Conservation (phyloP, 331 rosid species). For the Pyracantha coccinea region DNA sequence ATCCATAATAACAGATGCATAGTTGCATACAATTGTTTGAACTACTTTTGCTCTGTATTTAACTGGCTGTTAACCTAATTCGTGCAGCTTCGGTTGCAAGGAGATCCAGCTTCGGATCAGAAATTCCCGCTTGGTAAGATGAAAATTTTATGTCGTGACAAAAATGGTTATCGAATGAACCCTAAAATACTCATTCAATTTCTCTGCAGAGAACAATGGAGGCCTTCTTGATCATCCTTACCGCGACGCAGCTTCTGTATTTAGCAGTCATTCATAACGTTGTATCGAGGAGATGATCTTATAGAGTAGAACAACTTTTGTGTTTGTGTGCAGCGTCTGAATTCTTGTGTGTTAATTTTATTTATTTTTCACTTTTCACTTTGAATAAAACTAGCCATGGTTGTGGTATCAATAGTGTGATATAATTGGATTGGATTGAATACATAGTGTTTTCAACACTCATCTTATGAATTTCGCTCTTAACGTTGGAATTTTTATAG, state of each 20-base stretch:
- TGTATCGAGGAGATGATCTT: slow-evolving; percentile 22
- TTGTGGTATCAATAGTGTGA: slow-evolving; percentile 31
- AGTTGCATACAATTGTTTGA: not conserved
- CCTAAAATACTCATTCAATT: not conserved
- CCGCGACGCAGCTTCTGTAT: slow-evolving; percentile 70
- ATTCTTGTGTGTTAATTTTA: not conserved
- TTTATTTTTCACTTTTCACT: not conserved
- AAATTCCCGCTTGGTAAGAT: slow-evolving; percentile 64
- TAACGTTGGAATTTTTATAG: too few relatives aligned
- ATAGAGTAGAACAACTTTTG: slow-evolving; percentile 8
- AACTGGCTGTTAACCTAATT: not conserved
- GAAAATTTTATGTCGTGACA: too few relatives aligned
- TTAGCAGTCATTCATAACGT: slow-evolving; percentile 49
- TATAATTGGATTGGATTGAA: slow-evolving; percentile 16
- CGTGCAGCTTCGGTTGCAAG: slow-evolving; percentile 68
- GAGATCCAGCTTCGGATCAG: slow-evolving; percentile 61
- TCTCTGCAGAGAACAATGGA: slow-evolving; percentile 77
- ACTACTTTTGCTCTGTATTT: not conserved
- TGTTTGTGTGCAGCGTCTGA: slow-evolving; percentile 14
- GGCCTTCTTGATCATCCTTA: slow-evolving; percentile 74
- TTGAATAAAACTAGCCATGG: slow-evolving; percentile 12
- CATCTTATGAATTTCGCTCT: too few relatives aligned
- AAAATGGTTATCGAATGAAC: not conserved
- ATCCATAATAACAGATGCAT: too few relatives aligned
- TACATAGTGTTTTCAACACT: not conserved